Evolutionary conservation across 208 protist genomes (phyloP), one percentile per base, ranked within the genome.

Genomic region (Crithidia acanthocephali): DNA sequence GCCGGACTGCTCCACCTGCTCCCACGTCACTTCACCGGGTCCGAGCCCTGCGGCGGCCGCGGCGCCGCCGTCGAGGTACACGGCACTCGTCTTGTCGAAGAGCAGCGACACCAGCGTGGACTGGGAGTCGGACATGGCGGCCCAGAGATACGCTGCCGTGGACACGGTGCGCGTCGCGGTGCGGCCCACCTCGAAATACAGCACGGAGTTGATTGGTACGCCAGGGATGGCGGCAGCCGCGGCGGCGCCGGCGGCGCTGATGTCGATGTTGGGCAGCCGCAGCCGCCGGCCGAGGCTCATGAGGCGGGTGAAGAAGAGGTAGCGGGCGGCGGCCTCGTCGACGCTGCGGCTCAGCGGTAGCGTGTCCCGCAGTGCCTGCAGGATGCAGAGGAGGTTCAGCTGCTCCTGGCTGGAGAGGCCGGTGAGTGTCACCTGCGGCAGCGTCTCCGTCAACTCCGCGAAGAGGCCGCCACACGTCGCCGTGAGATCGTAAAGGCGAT

Each of bases 241-340:
- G 40, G 37, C 52, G 22, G 47, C 15, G n/a, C 44, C 66, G 55
- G 51, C 28, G 50, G 15, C 25, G 35, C 50, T 16, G 40, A 59
- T 44, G 10, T 73, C 68, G 53, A 56, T 68, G 59, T 74, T 74
- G 0, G 64, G 65, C 60, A 87, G 79, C 27, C 77, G 83, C 61
- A 91, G 71, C 1, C 88, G 91, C n/a, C 78, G 72, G 9, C 78
- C 79, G 27, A 93, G 81, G 45, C 79, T 73, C 33, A 78, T 59
- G 32, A 95, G 75, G n/a, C 72, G 79, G 63, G 86, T 72, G 51
- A 88, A 80, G 61, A 97, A 91, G 57, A 88, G 86, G 64, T 84
- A 89, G 25, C 84, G 90, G 35, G 86, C 76, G 4, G 90, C 92
- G 4, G 87, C 87, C 58, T 90, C 76, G 69, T 97, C 92, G 11